Conservation (phyloP, 805 yeast species). For the Metschnikowia sp. region DNA sequence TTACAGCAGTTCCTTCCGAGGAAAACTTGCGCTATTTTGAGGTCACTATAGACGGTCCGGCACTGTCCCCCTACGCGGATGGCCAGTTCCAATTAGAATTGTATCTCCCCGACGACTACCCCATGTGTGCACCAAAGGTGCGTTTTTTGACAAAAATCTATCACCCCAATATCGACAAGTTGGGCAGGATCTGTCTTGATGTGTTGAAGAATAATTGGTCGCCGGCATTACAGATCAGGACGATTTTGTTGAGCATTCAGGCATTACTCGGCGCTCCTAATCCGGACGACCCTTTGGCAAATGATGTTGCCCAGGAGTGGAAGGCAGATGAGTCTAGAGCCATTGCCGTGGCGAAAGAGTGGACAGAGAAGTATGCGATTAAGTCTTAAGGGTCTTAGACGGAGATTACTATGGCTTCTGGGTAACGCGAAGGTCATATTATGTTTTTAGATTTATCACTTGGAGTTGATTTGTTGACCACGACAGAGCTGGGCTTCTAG, state of each 20-base stretch:
- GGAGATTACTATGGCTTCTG: too few relatives aligned
- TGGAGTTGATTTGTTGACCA: too few relatives aligned
- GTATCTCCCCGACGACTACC: conserved; percentile 93
- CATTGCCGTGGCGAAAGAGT: conserved; percentile 70
- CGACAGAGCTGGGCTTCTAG: too few relatives aligned
- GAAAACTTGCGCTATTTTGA: conserved; percentile 91
- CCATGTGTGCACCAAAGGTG: conserved; percentile 96
- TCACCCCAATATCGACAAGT: conserved; percentile 93
- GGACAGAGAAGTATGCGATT: conserved; percentile 64
- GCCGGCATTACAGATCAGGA: conserved; percentile 94
- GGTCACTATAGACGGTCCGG: conserved; percentile 89
- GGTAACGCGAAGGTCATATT: too few relatives aligned
- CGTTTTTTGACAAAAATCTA: conserved; percentile 90
- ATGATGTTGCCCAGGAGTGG: conserved; percentile 98
- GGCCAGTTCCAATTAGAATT: conserved; percentile 82
- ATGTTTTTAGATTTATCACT: too few relatives aligned
- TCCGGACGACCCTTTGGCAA: conserved; percentile 97
- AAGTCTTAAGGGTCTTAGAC: neutral
- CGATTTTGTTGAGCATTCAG: conserved; percentile 85
- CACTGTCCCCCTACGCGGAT: conserved; percentile 81
- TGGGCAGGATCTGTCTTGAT: conserved; percentile 94
- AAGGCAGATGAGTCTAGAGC: conserved; percentile 80
- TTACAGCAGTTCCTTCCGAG: conserved; percentile 88
- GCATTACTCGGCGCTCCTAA: conserved; percentile 94
- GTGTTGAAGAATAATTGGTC: conserved; percentile 96